Conservation (phyloP, 345 rosid genomes). For the Noccaea bulbosa region DNA sequence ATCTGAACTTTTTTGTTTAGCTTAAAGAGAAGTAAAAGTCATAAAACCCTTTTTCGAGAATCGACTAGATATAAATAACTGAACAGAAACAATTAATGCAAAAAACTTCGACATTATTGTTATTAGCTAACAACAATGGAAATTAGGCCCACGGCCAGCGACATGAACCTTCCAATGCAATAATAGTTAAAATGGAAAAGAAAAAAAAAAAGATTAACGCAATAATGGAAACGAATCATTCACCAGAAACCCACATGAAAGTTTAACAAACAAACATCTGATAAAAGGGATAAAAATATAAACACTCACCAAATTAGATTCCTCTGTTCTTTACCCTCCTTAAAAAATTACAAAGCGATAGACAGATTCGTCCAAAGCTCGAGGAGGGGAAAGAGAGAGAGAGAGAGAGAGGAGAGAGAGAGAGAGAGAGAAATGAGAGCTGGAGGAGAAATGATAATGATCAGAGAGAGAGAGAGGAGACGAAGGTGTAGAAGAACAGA, state of each 20-base stretch:
- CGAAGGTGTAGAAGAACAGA: slow-evolving; percentile 7
- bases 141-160: slow-evolving; percentile 42
- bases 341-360: not conserved
- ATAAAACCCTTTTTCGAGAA: slow-evolving; percentile 35
- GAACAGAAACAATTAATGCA: slow-evolving; percentile 24
- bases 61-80: not conserved
- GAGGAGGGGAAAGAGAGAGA: not conserved
- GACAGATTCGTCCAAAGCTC: slow-evolving; percentile 11
- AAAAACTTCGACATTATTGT: slow-evolving; percentile 28
- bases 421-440: slow-evolving; percentile 36
- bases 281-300: not conserved
- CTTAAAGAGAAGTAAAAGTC: slow-evolving; percentile 29
- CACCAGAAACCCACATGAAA: slow-evolving; percentile 45
- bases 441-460: slow-evolving; percentile 9
- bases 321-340: slow-evolving; percentile 12
- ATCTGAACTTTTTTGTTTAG: not conserved
- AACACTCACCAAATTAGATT: slow-evolving; percentile 40
- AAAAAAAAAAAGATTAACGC: slow-evolving; percentile 1
- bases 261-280: slow-evolving; percentile 15
- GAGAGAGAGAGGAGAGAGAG: slow-evolving; percentile 10
- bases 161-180: slow-evolving; percentile 40
- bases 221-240: slow-evolving; percentile 43
- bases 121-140: slow-evolving; percentile 42
- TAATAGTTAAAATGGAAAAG: not conserved
- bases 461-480: slow-evolving; percentile 14